These are phyloP conservation scores for Xylaria acuta DNA, from an alignment of 495 filamentous ascomycete genomes.

Conservation along the genomic window DNA sequence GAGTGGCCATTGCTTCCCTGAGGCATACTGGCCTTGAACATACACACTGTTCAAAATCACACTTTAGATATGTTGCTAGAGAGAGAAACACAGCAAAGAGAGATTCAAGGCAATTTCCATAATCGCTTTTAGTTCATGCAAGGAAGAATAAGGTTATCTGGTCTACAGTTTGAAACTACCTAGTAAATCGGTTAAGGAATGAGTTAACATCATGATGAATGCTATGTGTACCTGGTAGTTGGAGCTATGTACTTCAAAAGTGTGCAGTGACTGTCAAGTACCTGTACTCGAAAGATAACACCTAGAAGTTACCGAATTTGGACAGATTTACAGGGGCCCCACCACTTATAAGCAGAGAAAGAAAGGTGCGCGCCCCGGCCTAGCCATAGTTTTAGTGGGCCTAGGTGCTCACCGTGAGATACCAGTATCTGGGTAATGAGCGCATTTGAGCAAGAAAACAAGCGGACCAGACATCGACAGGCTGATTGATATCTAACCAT, in stretches of 20 bases:
- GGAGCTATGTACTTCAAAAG: too few relatives aligned
- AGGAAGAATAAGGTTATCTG: too few relatives aligned
- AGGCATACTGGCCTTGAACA: too few relatives aligned
- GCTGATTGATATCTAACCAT: neutral
- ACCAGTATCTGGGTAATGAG: conserved; percentile 5
- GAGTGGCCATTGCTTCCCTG: too few relatives aligned
- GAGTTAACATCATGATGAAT: neutral
- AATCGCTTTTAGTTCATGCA: neutral
- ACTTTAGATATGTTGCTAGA: neutral
- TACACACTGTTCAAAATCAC: too few relatives aligned
- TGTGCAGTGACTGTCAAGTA: neutral
- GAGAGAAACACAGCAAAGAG: neutral
- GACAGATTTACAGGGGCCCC: conserved; percentile 7
- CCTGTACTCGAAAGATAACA: conserved; percentile 19
- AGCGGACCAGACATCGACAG: neutral
- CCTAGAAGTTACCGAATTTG: neutral
- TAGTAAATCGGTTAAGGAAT: neutral
- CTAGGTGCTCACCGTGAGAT: neutral
- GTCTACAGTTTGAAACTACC: neutral
- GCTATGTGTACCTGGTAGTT: neutral
- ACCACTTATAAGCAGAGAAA: neutral
- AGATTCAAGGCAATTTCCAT: neutral
- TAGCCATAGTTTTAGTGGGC: neutral
- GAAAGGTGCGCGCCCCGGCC: neutral
- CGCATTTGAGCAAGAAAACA: conserved; percentile 24